These are phyloP conservation scores for Xanthoconium stramineum DNA, from an alignment of 768 basidiomycete genomes.

Conservation along the genomic window DNA sequence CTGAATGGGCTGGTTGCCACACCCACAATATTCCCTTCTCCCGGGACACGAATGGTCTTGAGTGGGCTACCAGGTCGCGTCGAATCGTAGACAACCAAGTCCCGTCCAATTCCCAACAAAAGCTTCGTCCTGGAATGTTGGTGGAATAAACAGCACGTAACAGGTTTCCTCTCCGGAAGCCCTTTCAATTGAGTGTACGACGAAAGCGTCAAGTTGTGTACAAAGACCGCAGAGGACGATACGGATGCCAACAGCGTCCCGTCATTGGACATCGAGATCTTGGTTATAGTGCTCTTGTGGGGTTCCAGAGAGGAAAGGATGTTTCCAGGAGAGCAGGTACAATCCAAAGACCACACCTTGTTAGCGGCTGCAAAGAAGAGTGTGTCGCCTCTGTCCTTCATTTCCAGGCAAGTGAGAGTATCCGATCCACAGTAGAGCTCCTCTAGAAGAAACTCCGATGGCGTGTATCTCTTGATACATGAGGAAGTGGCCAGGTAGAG, in stretches of 20 bases:
- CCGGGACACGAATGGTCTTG: constrained; percentile 49
- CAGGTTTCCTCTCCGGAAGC: constrained; percentile 38
- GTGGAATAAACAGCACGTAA: constrained; percentile 58
- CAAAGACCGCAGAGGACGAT: constrained; percentile 48
- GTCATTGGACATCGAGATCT: constrained; percentile 60
- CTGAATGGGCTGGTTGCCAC: constrained; percentile 72
- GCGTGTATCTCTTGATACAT: constrained; percentile 52
- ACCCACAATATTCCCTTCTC: constrained; percentile 50
- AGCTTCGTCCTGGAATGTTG: constrained; percentile 59
- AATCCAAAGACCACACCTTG: constrained; percentile 51
- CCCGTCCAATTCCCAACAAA: constrained; percentile 49
- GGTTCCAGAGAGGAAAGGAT: constrained; percentile 47
- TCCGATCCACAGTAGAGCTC: constrained; percentile 38
- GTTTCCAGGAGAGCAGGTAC: constrained; percentile 35
- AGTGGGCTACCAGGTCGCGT: constrained; percentile 53
- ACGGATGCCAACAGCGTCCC: constrained; percentile 53
- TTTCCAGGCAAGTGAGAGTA: constrained; percentile 29
- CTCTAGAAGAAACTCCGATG: constrained; percentile 41
- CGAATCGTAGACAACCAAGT: constrained; percentile 61
- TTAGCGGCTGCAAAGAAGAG: constrained; percentile 48
- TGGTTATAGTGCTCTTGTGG: constrained; percentile 49
- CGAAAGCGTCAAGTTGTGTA: constrained; percentile 56
- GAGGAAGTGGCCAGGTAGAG: constrained; percentile 52
- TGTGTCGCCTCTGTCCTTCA: constrained; percentile 35
- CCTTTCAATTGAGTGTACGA: constrained; percentile 57